Base-by-base conservation (phyloP, 768 basidiomycete genomes). In the Rhizopogon vesiculosus region DNA sequence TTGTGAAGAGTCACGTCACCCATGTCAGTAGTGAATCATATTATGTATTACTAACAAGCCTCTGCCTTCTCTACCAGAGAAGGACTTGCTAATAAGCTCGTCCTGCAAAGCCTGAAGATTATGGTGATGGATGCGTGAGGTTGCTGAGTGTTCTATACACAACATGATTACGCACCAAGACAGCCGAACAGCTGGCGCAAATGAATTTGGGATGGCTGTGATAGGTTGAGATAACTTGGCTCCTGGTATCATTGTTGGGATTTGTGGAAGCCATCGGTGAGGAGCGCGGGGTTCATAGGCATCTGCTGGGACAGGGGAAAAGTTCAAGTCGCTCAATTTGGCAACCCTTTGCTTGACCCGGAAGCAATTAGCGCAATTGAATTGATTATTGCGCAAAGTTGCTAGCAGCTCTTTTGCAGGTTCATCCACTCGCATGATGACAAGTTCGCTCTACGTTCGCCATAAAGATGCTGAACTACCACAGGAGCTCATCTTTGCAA, bases 1-100 rank as follows among this genome's bases (percentile, higher is more conserved):
- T 56, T 6, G 10, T 22, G 6, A 40, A 53, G 49, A 56, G 55
- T 38, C 19, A 19, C 9, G 38, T 55, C 45, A 39, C 40, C 42
- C 15, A 29, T 35, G 25, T 15, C 31, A 42, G 9, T 40, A 18
- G 55, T 45, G 45, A 19, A 51, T 38, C 12, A 42, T 49, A 38
- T 6, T 33, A 22, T 12, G 12, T 42, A 58, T 40, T 38, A 82
- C 89, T 69, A 61, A 84, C 90, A 83, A 91, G 64, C 89, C 90
- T 56, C 87, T 76, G 2, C 90, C 90, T 45, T 93, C 91, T 63
- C 91, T 74, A 5, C 90, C 90, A 28, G 89, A 86, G 72, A 93
- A 93, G 0, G 88, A 74, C 65, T 92, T 93, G 74, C 87, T 90
- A 57, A 93, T 89, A 19, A 91, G 70, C 61, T 92, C 90, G 60